Base-by-base conservation (phyloP, 2,329 filamentous ascomycete species). In the Pleomassaria siparia region DNA sequence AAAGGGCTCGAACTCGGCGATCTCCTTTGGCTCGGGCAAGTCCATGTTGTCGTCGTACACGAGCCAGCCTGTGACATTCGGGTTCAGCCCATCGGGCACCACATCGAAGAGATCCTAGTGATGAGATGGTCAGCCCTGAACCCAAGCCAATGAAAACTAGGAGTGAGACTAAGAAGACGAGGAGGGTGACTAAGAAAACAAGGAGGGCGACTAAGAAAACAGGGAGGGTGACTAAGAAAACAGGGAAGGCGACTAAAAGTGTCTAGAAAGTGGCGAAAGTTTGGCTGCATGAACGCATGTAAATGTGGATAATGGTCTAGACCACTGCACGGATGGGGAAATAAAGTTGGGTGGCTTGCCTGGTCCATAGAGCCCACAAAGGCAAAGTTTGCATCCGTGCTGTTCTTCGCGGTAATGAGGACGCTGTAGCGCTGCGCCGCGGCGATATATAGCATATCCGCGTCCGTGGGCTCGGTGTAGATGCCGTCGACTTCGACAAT, bases 401-500 rank as follows among this genome's bases (percentile, higher is more conserved):
- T 76, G 40, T 80, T 79, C 60, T 85, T 84, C 5, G 84, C 76
- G 1, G 80, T 80, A 1, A 90, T 59, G 0, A 89, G 68, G 12
- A 86, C 76, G 58, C 85, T 87, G 59, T 88, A 89, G 12, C 87
- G 79, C 62, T 90, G 87, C 0, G 86, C 86, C 1, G 86, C 85
- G 7, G 84, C 79, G 18, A 91, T 73, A 50, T 87, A 84, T 44
- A 90, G 69, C 51, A 82, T 79, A 26, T 80, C 76, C 6, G 84
- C 79, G 1, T 80, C 73, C 4, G 74, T 71, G 0, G 86, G 83
- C 47, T 83, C 76, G 1, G 88, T 80, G 28, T 82, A 80, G 1
- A 85, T 82, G 13, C 86, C 87, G 59, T 90, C 87, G 0, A 87
- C 83, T 63, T 89, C 87, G 9, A 86, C 82, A 37, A 90, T 72